Conservation (phyloP, 2,329 filamentous ascomycete genomes). For the Trichoderma asperellum region DNA sequence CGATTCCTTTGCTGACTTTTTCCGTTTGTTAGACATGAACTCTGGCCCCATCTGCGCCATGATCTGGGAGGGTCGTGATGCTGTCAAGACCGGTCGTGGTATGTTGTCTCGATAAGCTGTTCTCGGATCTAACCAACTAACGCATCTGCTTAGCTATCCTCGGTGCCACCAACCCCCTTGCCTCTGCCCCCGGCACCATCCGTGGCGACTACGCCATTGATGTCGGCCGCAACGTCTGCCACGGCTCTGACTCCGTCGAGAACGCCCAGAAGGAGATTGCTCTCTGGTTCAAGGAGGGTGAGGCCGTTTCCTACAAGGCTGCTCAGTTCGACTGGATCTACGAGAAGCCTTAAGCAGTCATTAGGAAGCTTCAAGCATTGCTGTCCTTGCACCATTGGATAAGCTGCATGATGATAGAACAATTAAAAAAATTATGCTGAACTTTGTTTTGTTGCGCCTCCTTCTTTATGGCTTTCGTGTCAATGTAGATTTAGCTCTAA, state of each 20-base stretch:
- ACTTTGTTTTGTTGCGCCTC: not conserved
- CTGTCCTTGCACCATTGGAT: slow-evolving; percentile 1
- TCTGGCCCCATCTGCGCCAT: slow-evolving; percentile 97
- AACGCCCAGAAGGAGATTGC: slow-evolving; percentile 99
- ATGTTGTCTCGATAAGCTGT: slow-evolving; percentile 45
- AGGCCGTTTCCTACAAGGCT: slow-evolving; percentile 83
- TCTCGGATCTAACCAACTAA: slow-evolving; percentile 28
- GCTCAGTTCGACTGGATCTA: slow-evolving; percentile 93
- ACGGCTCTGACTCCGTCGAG: slow-evolving; percentile 98
- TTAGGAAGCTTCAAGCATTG: not conserved
- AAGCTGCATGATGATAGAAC: slow-evolving; percentile 32
- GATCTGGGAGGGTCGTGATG: slow-evolving; percentile 99
- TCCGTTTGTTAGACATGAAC: slow-evolving; percentile 74
- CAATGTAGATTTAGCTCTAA: slow-evolving; percentile 46
- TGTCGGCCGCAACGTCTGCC: slow-evolving; percentile 95
- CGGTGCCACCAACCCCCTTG: slow-evolving; percentile 97
- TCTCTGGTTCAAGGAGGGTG: slow-evolving; percentile 93
- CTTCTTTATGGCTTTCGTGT: slow-evolving; percentile 36
- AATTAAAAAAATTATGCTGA: slow-evolving; percentile 34
- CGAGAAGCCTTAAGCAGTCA: slow-evolving; percentile 70
- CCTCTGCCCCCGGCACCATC: slow-evolving; percentile 95
- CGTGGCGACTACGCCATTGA: slow-evolving; percentile 87
- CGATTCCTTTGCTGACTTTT: slow-evolving; percentile 25
- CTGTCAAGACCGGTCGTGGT: slow-evolving; percentile 97
- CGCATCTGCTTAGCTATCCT: slow-evolving; percentile 67